Conservation (phyloP, 1,284 basidiomycete genomes). For the Schizopora paradoxa region DNA sequence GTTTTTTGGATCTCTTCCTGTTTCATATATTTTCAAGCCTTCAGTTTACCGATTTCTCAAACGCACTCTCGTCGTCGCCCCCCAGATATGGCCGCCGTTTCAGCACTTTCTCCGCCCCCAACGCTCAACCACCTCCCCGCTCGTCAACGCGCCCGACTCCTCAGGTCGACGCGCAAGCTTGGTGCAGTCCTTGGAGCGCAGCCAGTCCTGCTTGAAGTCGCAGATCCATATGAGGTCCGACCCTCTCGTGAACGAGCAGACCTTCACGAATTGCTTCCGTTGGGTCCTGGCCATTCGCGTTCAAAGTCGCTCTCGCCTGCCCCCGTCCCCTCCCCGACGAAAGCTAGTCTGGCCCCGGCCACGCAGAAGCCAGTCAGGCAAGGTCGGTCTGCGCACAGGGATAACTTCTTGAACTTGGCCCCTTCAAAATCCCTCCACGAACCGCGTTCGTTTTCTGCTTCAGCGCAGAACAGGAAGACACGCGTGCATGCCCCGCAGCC, state of each 20-base stretch:
- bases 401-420: too few species aligned
- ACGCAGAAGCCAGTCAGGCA: slow-evolving; percentile 3
- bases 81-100: too few species aligned
- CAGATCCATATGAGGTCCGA: slow-evolving; percentile 15
- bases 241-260: slow-evolving; percentile 1
- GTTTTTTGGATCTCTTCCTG: too few species aligned
- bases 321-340: slow-evolving; percentile 4
- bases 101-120: too few species aligned
- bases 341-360: too few species aligned
- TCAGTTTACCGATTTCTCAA: too few species aligned
- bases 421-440: too few species aligned
- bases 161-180: slow-evolving; percentile 56
- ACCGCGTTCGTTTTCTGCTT: too few species aligned
- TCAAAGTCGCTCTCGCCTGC: slow-evolving; percentile 13
- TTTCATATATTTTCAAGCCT: too few species aligned
- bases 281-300: slow-evolving; percentile 17
- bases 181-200: slow-evolving; percentile 51
- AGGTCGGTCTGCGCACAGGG: too few species aligned
- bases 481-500: not conserved
- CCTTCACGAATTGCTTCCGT: slow-evolving; percentile 23
- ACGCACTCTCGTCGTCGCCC: too few species aligned
- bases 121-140: slow-evolving; percentile 46
- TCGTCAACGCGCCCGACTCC: slow-evolving; percentile 45
- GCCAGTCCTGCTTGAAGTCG: slow-evolving; percentile 43
- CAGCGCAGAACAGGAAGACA: too few species aligned